phyloP scores from a whole-genome alignment of 441 rosid species.

The Populus hybrid region DNA sequence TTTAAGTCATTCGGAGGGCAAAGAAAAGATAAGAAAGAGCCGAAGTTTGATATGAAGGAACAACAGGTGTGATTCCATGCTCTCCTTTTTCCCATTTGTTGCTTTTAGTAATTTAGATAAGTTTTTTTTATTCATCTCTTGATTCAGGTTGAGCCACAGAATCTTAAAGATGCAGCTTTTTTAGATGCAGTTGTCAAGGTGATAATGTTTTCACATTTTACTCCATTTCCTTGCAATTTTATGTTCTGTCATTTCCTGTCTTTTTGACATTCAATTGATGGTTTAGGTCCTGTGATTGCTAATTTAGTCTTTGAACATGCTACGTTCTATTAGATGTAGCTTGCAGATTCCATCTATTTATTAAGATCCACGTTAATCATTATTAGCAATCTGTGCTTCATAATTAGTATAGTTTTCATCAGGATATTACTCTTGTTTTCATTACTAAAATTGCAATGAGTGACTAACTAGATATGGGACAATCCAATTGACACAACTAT shows the following conservation, averaged over 20 bases:
- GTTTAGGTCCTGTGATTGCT: background rate
- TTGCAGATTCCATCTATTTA: background rate
- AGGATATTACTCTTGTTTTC: background rate
- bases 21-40: constrained; percentile 59
- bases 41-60: constrained; percentile 50
- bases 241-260: background rate
- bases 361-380: background rate
- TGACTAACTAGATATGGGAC: background rate
- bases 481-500: background rate
- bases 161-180: constrained; percentile 64
- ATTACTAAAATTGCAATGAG: background rate
- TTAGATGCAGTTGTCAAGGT: constrained; percentile 95
- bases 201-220: background rate
- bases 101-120: background rate
- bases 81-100: background rate
- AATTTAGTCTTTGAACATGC: too few relatives aligned
- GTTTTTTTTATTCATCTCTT: background rate
- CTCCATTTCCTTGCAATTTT: background rate
- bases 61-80: constrained; percentile 36
- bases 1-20: constrained; percentile 55
- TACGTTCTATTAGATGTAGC: background rate
- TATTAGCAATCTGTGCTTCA: background rate
- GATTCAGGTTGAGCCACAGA: constrained; percentile 53
- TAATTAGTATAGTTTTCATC: background rate
- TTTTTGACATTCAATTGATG: background rate